Base-by-base conservation (phyloP, 2,329 filamentous ascomycete species). In the Sarocladiaceae sp. region DNA sequence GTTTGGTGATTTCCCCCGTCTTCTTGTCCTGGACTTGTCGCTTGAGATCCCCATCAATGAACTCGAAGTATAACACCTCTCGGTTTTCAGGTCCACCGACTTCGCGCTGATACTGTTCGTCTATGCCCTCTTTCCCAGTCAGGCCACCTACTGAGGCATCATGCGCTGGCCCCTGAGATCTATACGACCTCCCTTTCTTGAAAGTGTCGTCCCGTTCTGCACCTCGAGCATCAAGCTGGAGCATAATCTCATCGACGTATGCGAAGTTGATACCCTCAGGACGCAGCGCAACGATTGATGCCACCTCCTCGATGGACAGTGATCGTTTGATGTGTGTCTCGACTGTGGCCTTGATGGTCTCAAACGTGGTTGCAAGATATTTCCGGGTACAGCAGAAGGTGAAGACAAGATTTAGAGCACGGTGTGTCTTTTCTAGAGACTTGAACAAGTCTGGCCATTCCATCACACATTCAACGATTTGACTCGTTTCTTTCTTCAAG, bases 341-440 rank as follows among this genome's bases (percentile, higher is more conserved):
- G 1, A 97, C 93, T 0, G 93, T 82, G 8, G 83, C 80, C 59
- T 86, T 90, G 44, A 99, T 88, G 5, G 87, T 96, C 15, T 94
- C 88, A 58, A 97, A 90, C 0, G 93, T 97, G 0, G 94, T 97
- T 1, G 89, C 85, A 25, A 97, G 78, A 61, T 97, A 89, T 65
- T 96, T 97, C 42, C 94, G 84, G 1, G 93, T 93, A 64, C 86
- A 94, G 71, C 90, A 96, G 64, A 99, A 97, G 0, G 94, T 97
- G 61, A 90, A 96, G 1, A 97, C 90, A 2, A 97, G 72, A 60
- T 96, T 99, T 54, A 99, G 72, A 1, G 94, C 93, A 55, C 84
- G 82, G 65, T 97, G 88, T 0, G 86, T 88, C 65, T 86, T 84
- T 23, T 87, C 83, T 8, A 97, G 77, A 37, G 76, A 74, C 53